phyloP scores from a whole-genome alignment of 495 filamentous ascomycete species.

The Penicillium longicatenatum region DNA sequence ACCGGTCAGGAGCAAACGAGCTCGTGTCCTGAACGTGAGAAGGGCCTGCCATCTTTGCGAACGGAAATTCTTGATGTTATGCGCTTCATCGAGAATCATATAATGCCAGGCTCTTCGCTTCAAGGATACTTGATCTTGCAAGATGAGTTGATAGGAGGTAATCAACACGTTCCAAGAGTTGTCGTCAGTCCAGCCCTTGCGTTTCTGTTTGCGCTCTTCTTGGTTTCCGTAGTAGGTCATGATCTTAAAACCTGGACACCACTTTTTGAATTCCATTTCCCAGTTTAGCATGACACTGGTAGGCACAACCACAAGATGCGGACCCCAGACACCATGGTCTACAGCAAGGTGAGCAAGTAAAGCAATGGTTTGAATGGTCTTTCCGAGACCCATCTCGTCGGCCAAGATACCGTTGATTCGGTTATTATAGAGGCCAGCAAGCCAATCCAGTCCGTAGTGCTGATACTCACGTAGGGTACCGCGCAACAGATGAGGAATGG shows the following conservation, averaged over 20 bases:
- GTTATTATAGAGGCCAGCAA: slow-evolving; percentile 87
- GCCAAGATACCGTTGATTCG: slow-evolving; percentile 97
- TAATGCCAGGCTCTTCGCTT: slow-evolving; percentile 95
- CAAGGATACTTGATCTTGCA: slow-evolving; percentile 91
- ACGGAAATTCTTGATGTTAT: slow-evolving; percentile 99
- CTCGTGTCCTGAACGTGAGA: slow-evolving; percentile 84
- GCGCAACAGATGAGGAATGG: slow-evolving; percentile 84
- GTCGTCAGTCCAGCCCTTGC: slow-evolving; percentile 86
- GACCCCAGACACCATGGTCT: slow-evolving; percentile 89
- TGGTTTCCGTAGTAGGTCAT: slow-evolving; percentile 93
- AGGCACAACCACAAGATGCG: slow-evolving; percentile 94
- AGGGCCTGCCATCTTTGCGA: slow-evolving; percentile 95
- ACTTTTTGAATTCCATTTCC: slow-evolving; percentile 99
- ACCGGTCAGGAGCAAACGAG: slow-evolving; percentile 87
- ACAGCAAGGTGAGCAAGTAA: slow-evolving; percentile 92
- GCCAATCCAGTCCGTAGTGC: slow-evolving; percentile 95
- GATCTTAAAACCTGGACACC: slow-evolving; percentile 97
- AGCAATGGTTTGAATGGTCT: slow-evolving; percentile 98
- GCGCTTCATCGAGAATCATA: slow-evolving; percentile 97
- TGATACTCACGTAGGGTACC: slow-evolving; percentile 96
- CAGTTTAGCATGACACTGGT: slow-evolving; percentile 99
- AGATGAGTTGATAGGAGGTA: slow-evolving; percentile 94
- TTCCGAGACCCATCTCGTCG: slow-evolving; percentile 98
- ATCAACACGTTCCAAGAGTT: slow-evolving; percentile 96
- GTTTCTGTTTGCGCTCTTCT: slow-evolving; percentile 88